Conservation (phyloP, 2,329 filamentous ascomycete genomes). For the Fusarium illudens region DNA sequence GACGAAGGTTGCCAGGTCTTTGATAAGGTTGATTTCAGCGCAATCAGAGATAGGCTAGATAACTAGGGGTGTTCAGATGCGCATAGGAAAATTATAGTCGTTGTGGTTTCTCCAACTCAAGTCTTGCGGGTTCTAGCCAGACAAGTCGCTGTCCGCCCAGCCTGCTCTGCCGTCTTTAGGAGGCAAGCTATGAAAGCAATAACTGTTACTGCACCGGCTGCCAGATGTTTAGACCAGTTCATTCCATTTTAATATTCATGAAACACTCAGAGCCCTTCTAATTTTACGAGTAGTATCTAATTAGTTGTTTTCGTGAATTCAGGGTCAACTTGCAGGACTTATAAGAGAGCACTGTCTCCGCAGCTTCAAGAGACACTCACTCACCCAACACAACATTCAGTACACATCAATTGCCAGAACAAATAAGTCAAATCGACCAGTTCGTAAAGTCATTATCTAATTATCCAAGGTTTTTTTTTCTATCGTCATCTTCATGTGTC, state of each 20-base stretch:
- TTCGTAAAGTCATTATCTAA: slow-evolving; percentile 36
- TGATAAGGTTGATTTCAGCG: background rate
- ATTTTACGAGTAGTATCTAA: background rate
- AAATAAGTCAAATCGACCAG: background rate
- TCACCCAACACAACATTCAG: background rate
- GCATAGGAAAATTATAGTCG: background rate
- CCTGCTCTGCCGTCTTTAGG: background rate
- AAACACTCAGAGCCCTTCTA: background rate
- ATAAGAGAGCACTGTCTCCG: background rate
- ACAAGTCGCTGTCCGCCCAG: background rate
- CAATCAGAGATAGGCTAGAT: background rate
- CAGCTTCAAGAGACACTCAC: background rate
- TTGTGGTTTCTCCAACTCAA: background rate
- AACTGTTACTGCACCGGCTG: background rate
- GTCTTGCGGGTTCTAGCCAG: background rate
- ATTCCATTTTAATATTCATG: background rate
- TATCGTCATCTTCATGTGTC: slow-evolving; percentile 34
- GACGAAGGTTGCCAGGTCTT: background rate
- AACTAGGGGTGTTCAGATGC: background rate
- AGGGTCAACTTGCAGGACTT: background rate
- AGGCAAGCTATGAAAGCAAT: background rate
- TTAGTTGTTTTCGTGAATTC: background rate
- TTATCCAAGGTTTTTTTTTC: slow-evolving; percentile 34
- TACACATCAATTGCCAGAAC: background rate
- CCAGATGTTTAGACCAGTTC: background rate